A percentile compares a stretch with the other conserved stretches of the same genome.
phyloP scores from a whole-genome alignment of 495 filamentous ascomycete genomes.

The Penicillium silybi region DNA sequence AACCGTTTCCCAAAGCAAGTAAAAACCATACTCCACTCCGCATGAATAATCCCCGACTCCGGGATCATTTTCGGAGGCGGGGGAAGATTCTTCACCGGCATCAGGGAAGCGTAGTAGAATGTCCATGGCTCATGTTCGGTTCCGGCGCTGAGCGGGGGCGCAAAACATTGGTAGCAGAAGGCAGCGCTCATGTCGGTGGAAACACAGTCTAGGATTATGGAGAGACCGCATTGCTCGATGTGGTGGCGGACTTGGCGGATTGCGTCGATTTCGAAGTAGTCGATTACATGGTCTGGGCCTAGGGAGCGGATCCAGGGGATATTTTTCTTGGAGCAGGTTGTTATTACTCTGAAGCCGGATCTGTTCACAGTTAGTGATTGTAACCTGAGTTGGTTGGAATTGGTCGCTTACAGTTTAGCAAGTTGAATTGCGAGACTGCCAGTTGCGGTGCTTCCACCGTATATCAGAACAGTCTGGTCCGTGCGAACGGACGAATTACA shows the following conservation, averaged over 20 bases:
- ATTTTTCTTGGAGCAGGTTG: slow-evolving; percentile 43
- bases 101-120: background rate
- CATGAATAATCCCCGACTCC: background rate
- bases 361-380: background rate
- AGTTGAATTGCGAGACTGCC: background rate
- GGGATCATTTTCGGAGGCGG: background rate
- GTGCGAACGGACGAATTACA: background rate
- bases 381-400: background rate
- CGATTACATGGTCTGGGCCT: slow-evolving; percentile 21
- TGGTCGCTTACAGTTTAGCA: background rate
- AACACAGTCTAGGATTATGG: background rate
- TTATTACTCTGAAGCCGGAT: background rate
- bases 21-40: background rate
- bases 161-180: background rate
- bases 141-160: background rate
- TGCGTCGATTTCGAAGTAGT: background rate
- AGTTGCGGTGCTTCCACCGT: background rate
- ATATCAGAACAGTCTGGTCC: background rate
- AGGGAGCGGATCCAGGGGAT: slow-evolving; percentile 42
- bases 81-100: background rate
- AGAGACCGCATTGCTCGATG: background rate
- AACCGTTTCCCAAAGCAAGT: background rate
- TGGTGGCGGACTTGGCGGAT: background rate
- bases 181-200: background rate
- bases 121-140: background rate